Conservation (phyloP, 2,329 filamentous ascomycete genomes). For the Anthostomella pinea region DNA sequence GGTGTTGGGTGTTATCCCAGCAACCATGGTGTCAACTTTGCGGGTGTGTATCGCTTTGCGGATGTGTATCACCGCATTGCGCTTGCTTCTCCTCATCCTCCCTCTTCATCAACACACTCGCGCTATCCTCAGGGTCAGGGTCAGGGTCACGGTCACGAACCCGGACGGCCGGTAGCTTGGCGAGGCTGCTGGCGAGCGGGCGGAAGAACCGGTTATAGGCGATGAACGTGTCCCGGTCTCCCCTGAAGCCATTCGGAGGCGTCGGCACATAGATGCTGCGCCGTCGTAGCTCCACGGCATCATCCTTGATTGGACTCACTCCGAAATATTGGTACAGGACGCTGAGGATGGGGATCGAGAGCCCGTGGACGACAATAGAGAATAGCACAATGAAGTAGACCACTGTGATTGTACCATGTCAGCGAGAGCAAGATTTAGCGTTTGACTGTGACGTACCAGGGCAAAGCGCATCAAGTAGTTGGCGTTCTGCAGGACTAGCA, state of each 20-base stretch:
- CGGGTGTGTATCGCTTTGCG: too few relatives aligned
- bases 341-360: slow-evolving; percentile 45
- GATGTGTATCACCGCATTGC: too few relatives aligned
- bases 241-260: slow-evolving; percentile 39
- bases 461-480: slow-evolving; percentile 35
- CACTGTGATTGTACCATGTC: slow-evolving; percentile 18
- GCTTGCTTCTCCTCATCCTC: slow-evolving; percentile 8
- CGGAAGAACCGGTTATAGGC: slow-evolving; percentile 49
- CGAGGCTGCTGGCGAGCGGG: slow-evolving; percentile 23
- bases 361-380: slow-evolving; percentile 45
- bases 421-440: neutral
- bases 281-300: slow-evolving; percentile 38
- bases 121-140: too few relatives aligned
- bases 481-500: slow-evolving; percentile 21
- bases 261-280: slow-evolving; percentile 35
- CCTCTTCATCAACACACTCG: neutral
- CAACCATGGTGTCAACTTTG: too few relatives aligned
- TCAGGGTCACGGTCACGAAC: slow-evolving; percentile 5
- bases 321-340: slow-evolving; percentile 37
- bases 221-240: slow-evolving; percentile 38
- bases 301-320: slow-evolving; percentile 41
- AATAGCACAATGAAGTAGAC: slow-evolving; percentile 42
- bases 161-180: slow-evolving; percentile 11
- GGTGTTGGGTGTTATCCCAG: too few relatives aligned
- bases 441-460: slow-evolving; percentile 25